phyloP scores from a whole-genome alignment of 1,139 yeast species.

The Nadsonia starkeyi-henricii region DNA sequence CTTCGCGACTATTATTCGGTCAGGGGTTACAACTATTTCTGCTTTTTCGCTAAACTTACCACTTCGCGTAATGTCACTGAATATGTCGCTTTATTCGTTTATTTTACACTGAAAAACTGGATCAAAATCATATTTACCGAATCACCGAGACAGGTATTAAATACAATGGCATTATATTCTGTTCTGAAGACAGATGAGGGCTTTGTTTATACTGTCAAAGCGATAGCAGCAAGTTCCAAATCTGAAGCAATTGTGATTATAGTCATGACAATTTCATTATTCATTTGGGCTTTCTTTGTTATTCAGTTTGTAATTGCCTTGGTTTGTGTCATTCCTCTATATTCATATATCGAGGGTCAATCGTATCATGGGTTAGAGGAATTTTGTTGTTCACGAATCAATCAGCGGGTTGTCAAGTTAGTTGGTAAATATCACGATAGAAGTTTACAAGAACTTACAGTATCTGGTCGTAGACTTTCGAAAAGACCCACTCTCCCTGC shows the following conservation, averaged over 20 bases:
- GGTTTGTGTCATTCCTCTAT: conserved; percentile 41
- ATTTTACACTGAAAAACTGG: conserved; percentile 54
- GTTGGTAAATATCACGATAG: conserved; percentile 34
- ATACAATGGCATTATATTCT: conserved; percentile 56
- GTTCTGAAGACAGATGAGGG: conserved; percentile 33
- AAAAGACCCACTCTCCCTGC: conserved; percentile 16
- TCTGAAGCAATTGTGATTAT: conserved; percentile 58
- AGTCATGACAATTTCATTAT: conserved; percentile 61
- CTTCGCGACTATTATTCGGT: conserved; percentile 48
- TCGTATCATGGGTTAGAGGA: conserved; percentile 35
- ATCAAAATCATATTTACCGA: conserved; percentile 57
- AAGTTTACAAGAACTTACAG: conserved; percentile 16
- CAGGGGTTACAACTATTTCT: conserved; percentile 48
- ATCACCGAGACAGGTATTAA: conserved; percentile 79
- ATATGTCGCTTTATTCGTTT: conserved; percentile 53
- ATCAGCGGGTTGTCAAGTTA: conserved; percentile 37
- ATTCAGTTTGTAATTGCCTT: conserved; percentile 45
- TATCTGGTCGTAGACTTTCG: conserved; percentile 15
- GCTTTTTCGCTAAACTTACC: conserved; percentile 58
- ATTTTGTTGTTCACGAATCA: conserved; percentile 44
- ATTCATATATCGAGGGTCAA: conserved; percentile 28
- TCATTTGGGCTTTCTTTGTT: conserved; percentile 63
- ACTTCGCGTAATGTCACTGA: conserved; percentile 49
- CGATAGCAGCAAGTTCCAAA: conserved; percentile 46
- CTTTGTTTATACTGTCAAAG: conserved; percentile 39